A percentile compares a stretch with the other conserved stretches of the same genome.
These are phyloP conservation scores for Saccharomycopsis sp. DNA, from an alignment of 805 yeast species.

Conservation along the genomic window DNA sequence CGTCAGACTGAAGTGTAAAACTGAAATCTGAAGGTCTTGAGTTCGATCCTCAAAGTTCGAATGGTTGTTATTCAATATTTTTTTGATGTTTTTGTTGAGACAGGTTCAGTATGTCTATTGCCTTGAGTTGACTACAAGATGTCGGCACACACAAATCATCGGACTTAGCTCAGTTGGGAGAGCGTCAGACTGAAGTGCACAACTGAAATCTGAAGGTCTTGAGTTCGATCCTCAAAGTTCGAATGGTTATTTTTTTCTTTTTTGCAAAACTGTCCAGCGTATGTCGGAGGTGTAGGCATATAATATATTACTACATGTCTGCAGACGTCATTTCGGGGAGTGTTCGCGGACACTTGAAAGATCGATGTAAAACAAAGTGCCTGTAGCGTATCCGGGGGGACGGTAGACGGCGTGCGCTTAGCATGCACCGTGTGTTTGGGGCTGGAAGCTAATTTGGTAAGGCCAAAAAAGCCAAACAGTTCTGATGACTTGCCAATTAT, in stretches of 20 bases:
- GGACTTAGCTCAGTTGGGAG: constrained; percentile 1
- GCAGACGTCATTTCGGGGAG: too few species aligned
- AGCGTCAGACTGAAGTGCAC: too few species aligned
- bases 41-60: constrained; percentile 3
- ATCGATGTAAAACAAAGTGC: too few species aligned
- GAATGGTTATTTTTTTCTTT: not conserved
- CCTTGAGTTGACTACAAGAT: not conserved
- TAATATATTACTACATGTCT: too few species aligned
- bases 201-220: too few species aligned
- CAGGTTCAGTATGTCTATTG: not conserved
- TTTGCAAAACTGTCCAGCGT: too few species aligned
- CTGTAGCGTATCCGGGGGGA: too few species aligned
- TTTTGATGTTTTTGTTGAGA: not conserved
- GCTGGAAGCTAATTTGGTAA: not conserved
- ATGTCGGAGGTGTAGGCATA: too few species aligned
- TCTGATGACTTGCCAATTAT: not conserved
- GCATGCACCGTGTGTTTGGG: not conserved
- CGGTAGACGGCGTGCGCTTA: too few species aligned
- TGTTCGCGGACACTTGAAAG: too few species aligned
- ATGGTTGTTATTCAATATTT: not conserved
- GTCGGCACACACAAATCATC: not conserved
- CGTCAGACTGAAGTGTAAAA: not conserved
- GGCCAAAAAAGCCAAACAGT: too few species aligned
- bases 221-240: too few species aligned
- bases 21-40: constrained; percentile 2